A percentile compares a stretch with the other conserved stretches of the same genome.
These are phyloP conservation scores for Linum usitatissimum DNA, from an alignment of 345 rosid species.

Conservation along the genomic window DNA sequence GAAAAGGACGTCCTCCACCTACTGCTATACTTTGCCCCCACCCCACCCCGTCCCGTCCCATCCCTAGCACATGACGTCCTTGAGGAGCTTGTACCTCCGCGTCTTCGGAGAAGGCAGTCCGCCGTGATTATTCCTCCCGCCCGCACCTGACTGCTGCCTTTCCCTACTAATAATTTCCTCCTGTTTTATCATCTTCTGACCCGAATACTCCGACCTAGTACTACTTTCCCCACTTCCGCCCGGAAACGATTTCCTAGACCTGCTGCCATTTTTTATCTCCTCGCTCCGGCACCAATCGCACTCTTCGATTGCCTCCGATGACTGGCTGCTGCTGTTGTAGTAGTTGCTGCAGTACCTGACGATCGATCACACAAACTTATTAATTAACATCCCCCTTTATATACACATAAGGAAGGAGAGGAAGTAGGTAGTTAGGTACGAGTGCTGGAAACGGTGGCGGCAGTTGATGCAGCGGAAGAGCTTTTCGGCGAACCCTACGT, in stretches of 20 bases:
- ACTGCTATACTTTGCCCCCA: no score
- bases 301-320: constrained; percentile 43
- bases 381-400: no score
- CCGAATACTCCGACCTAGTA: constrained; percentile 47
- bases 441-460: constrained; percentile 78
- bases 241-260: constrained; percentile 30
- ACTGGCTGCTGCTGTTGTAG: constrained; percentile 39
- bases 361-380: no score
- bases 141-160: constrained; percentile 11
- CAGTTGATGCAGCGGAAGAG: constrained; percentile 93
- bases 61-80: constrained; percentile 96
- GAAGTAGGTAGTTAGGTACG: constrained; percentile 44
- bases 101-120: constrained; percentile 74
- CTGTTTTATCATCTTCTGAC: neutral
- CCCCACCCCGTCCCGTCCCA: neutral
- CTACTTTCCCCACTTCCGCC: constrained; percentile 22
- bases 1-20: no score
- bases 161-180: neutral
- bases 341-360: constrained; percentile 93
- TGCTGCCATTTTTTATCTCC: constrained; percentile 33
- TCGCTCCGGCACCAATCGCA: constrained; percentile 95
- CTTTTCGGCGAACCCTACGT: constrained; percentile 88
- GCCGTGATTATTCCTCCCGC: constrained; percentile 33
- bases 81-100: constrained; percentile 99
- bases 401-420: no score